Evolutionary conservation across 2,329 filamentous ascomycete species (phyloP), one percentile per base, ranked within the genome.

Genomic region (Monilinia aucupariae): DNA sequence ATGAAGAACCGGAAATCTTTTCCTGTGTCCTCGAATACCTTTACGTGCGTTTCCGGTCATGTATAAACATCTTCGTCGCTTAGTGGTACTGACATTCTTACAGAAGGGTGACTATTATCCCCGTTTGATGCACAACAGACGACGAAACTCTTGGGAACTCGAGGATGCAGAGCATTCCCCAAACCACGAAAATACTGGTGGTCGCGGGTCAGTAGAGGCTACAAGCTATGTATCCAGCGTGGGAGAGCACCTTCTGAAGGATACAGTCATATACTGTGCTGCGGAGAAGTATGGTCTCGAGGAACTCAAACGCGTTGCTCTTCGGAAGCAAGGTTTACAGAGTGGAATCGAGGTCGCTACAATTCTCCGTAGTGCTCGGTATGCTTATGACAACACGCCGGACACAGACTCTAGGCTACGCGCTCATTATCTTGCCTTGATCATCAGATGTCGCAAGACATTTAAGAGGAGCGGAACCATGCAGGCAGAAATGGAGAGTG

Each of bases 381-480:
- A 94, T 81, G 92, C 92, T 75, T 97, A 97, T 79, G 90, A 90
- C 75, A 87, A 96, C 82, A 97, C 93, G 73, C 92, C 92, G 70
- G 91, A 96, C 80, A 89, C 87, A 72, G 92, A 97, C 81, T 93
- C 89, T 75, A 86, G 88, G 74, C 87, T 97, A 77, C 92, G 92
- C 80, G 92, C 92, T 81, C 92, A 96, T 81, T 97, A 96, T 82
- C 87, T 97, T 77, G 91, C 92, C 76, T 85, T 97, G 78, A 96
- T 97, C 78, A 96, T 97, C 82, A 89, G 92, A 81, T 93, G 90
- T 83, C 91, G 93, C 78, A 92, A 92, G 82, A 96, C 91, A 74
- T 97, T 97, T 79, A 97, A 96, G 88, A 87, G 90, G 79, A 96
- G 92, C 81, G 92, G 92, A 79, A 97, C 92, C 78, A 96, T 97